Conservation (phyloP, 768 basidiomycete genomes). For the Tulasnella sp. region DNA sequence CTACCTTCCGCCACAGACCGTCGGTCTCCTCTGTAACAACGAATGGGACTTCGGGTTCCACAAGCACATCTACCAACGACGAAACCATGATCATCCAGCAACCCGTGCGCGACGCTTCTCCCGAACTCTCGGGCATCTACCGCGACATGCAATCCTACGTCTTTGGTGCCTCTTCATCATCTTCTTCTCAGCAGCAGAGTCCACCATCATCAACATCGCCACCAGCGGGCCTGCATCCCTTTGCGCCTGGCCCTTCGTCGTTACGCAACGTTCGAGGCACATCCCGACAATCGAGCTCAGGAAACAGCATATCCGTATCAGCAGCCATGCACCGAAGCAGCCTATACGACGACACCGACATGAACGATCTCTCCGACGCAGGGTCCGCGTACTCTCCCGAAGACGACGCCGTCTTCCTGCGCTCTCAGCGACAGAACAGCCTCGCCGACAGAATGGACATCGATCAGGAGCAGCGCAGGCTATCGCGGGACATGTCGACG, state of each 20-base stretch:
- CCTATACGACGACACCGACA: slow-evolving; percentile 10
- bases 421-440: neutral
- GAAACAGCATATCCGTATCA: neutral
- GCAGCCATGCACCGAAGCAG: neutral
- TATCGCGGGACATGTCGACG: slow-evolving; percentile 5
- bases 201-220: slow-evolving; percentile 1
- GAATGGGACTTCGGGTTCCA: slow-evolving; percentile 19
- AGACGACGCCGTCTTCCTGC: slow-evolving; percentile 1
- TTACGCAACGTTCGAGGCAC: slow-evolving; percentile 5
- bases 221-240: neutral
- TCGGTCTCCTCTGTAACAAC: slow-evolving; percentile 17
- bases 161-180: slow-evolving; percentile 19
- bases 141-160: slow-evolving; percentile 21
- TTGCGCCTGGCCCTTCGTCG: neutral
- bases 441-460: slow-evolving; percentile 21
- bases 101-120: neutral
- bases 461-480: neutral
- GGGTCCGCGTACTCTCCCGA: slow-evolving; percentile 25
- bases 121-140: slow-evolving; percentile 20
- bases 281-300: slow-evolving; percentile 20
- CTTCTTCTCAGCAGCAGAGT: neutral
- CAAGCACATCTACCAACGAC: slow-evolving; percentile 22
- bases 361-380: slow-evolving; percentile 19
- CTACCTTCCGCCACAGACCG: slow-evolving; percentile 21
- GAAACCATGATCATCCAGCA: neutral